Evolutionary conservation across 495 filamentous ascomycete species (phyloP), one percentile per base, ranked within the genome.

Genomic region (Astrocystis sublimbata): DNA sequence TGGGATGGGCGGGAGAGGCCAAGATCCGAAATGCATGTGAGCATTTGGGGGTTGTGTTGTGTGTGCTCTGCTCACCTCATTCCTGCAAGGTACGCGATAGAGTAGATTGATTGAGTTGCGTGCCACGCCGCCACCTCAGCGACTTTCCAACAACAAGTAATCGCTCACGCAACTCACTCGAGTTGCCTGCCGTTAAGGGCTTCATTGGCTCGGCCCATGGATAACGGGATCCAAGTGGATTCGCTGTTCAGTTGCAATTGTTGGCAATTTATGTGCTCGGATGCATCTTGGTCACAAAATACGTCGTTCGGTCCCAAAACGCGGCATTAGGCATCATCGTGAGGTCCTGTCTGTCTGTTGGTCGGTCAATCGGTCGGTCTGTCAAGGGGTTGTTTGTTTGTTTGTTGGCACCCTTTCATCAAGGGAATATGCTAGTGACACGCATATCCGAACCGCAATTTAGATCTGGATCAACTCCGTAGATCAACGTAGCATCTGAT

Each of bases 81-180:
- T n/a, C 38, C 58, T 61, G 58, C 58, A 53, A 61, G 58, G 58
- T 53, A 61, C 54, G 17, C 49, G 28, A 52, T 45, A 6, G 17
- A 35, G n/a, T n/a, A n/a, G n/a, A n/a, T n/a, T n/a, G n/a, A n/a
- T n/a, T n/a, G n/a, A n/a, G n/a, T n/a, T 30, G 35, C 5, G 35
- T 40, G 12, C 43, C 38, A 24, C 26, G 47, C 30, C 38, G 38
- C 49, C 24, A 52, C 38, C 36, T 56, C 35, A 38, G 33, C 30
- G 23, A 33, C n/a, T n/a, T n/a, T n/a, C n/a, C n/a, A n/a, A n/a
- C n/a, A n/a, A n/a, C n/a, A n/a, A n/a, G n/a, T n/a, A n/a, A n/a
- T n/a, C n/a, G n/a, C n/a, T n/a, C n/a, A n/a, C n/a, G n/a, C n/a
- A n/a, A n/a, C n/a, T n/a, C n/a, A n/a, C n/a, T n/a, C n/a, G n/a